These are phyloP conservation scores for Candida suzukii DNA, from an alignment of 805 yeast species.

Conservation along the genomic window DNA sequence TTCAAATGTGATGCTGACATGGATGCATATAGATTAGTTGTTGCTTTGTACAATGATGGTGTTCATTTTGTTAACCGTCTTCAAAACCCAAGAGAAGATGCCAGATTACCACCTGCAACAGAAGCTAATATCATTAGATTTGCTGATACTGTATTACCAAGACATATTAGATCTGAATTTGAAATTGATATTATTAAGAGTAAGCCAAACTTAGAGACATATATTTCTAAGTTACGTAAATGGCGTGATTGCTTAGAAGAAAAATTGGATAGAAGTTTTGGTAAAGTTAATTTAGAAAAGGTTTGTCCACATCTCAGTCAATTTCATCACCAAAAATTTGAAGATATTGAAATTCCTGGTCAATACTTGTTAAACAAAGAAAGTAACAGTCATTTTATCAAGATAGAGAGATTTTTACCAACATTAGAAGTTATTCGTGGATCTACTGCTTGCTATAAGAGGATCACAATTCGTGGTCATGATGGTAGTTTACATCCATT, in stretches of 20 bases:
- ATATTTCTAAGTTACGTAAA: constrained; percentile 71
- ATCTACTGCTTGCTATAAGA: constrained; percentile 81
- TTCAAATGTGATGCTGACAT: constrained; percentile 94
- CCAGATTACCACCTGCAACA: constrained; percentile 83
- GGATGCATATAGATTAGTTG: constrained; percentile 89
- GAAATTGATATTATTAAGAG: constrained; percentile 83
- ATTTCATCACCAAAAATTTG: constrained; percentile 97
- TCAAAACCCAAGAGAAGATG: constrained; percentile 82
- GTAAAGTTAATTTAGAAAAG: constrained; percentile 75
- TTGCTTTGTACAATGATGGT: constrained; percentile 89
- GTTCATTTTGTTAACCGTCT: constrained; percentile 82
- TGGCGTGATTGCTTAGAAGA: constrained; percentile 95
- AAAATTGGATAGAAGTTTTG: constrained; percentile 78
- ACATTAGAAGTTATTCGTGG: constrained; percentile 85
- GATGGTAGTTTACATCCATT: constrained; percentile 90
- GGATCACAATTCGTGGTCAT: constrained; percentile 84
- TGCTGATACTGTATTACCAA: constrained; percentile 89
- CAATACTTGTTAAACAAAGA: constrained; percentile 88
- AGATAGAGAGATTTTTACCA: constrained; percentile 89
- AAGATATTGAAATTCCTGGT: constrained; percentile 96
- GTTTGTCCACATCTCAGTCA: constrained; percentile 93
- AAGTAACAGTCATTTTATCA: constrained; percentile 81
- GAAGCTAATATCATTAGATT: constrained; percentile 82
- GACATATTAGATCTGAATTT: constrained; percentile 81
- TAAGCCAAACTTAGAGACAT: constrained; percentile 84